A percentile compares a stretch with the other conserved stretches of the same genome.
Conservation (phyloP, 2,329 filamentous ascomycete species). For the Alternaria sp. region DNA sequence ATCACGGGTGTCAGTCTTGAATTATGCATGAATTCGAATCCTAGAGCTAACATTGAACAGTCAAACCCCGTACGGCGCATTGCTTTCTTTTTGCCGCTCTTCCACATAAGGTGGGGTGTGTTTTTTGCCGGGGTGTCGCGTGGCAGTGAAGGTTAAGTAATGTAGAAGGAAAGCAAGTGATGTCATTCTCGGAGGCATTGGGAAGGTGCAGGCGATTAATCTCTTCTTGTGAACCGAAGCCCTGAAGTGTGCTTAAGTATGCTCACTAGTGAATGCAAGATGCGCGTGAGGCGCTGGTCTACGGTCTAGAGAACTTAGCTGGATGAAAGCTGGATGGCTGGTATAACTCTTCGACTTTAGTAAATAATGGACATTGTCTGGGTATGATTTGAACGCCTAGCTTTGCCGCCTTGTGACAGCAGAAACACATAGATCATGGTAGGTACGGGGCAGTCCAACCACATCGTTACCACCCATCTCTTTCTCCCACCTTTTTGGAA, state of each 20-base stretch:
- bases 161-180: not conserved
- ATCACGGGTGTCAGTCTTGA: conserved; percentile 44
- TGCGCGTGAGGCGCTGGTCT: not conserved
- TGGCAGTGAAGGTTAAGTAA: not conserved
- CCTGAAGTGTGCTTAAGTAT: not conserved
- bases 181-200: not conserved
- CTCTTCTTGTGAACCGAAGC: not conserved
- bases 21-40: not conserved
- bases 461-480: not conserved
- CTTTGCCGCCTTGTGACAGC: conserved; percentile 1
- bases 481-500: not conserved
- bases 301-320: not conserved
- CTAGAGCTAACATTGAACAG: not conserved
- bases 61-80: conserved; percentile 27
- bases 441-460: not conserved
- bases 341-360: not conserved
- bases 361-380: not conserved
- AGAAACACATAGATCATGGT: not conserved
- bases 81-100: conserved; percentile 4
- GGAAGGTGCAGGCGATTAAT: not conserved
- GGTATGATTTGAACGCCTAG: conserved; percentile 9
- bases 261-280: not conserved
- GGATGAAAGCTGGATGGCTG: not conserved
- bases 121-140: not conserved
- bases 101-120: not conserved